phyloP scores from a whole-genome alignment of 441 rosid species.

The Bocquillonia castaneifolia region DNA sequence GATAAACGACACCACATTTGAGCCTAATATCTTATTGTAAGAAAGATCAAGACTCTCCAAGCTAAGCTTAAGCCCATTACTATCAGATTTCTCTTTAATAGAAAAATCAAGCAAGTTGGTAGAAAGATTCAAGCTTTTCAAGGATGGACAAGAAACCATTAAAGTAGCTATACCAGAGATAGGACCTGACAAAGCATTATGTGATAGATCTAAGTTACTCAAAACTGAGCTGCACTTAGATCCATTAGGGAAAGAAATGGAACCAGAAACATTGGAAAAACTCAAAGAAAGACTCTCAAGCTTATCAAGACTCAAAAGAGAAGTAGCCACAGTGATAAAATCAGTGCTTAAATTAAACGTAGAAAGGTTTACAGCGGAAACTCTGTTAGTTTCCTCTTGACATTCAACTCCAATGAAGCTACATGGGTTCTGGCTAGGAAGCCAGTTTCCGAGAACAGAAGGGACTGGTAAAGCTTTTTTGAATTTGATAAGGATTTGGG shows the following conservation, averaged over 20 bases:
- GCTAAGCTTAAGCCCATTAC: constrained; percentile 44
- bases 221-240: constrained; percentile 60
- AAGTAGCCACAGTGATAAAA: constrained; percentile 49
- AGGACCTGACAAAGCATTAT: constrained; percentile 55
- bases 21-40: constrained; percentile 46
- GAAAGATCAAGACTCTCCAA: constrained; percentile 76
- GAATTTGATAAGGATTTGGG: constrained; percentile 55
- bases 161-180: constrained; percentile 38
- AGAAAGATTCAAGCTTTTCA: constrained; percentile 62
- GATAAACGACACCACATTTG: constrained; percentile 49
- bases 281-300: constrained; percentile 52
- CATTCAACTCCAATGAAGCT: constrained; percentile 46
- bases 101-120: constrained; percentile 46
- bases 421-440: constrained; percentile 55
- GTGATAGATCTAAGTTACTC: constrained; percentile 65
- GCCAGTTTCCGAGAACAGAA: constrained; percentile 50
- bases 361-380: constrained; percentile 56
- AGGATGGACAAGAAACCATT: constrained; percentile 39
- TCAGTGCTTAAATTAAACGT: constrained; percentile 36
- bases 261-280: constrained; percentile 50
- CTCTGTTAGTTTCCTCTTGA: constrained; percentile 41
- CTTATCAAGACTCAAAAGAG: constrained; percentile 44
- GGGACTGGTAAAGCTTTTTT: constrained; percentile 46
- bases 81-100: constrained; percentile 35
- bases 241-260: constrained; percentile 45